These are phyloP conservation scores for Didymellaceae sp. DNA, from an alignment of 2,329 filamentous ascomycete genomes.

Conservation along the genomic window DNA sequence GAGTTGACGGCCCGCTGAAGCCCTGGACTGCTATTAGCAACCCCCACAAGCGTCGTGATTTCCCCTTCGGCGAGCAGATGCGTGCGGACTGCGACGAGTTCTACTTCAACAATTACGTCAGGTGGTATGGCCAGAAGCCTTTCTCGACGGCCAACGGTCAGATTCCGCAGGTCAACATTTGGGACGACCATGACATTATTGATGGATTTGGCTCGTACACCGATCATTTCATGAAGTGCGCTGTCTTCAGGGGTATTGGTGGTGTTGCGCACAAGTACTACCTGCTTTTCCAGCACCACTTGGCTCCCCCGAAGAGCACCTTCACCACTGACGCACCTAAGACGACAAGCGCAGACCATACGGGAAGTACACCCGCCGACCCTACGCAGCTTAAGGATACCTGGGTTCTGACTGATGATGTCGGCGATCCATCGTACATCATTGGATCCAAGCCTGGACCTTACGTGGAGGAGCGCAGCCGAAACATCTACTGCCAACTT, in stretches of 20 bases:
- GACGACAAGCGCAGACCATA: slow-evolving; percentile 56
- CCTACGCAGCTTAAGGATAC: slow-evolving; percentile 75
- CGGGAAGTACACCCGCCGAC: slow-evolving; percentile 65
- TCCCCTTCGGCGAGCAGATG: slow-evolving; percentile 70
- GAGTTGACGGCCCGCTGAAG: slow-evolving; percentile 80
- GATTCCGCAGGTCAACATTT: slow-evolving; percentile 70
- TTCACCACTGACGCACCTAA: slow-evolving; percentile 77
- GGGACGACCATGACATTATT: slow-evolving; percentile 72
- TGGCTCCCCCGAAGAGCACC: slow-evolving; percentile 82
- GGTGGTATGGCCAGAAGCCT: slow-evolving; percentile 73
- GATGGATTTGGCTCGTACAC: slow-evolving; percentile 72
- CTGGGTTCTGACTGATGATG: slow-evolving; percentile 68
- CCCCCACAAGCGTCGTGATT: slow-evolving; percentile 65
- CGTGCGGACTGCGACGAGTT: slow-evolving; percentile 65
- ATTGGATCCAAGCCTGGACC: slow-evolving; percentile 74
- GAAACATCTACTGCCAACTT: slow-evolving; percentile 68
- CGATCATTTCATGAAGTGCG: slow-evolving; percentile 70
- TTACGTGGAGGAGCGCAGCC: slow-evolving; percentile 67
- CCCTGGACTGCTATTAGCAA: slow-evolving; percentile 67
- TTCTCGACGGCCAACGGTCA: slow-evolving; percentile 67
- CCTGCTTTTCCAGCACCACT: slow-evolving; percentile 74
- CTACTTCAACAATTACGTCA: slow-evolving; percentile 67
- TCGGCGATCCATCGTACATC: slow-evolving; percentile 76
- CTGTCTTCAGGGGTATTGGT: slow-evolving; percentile 70
- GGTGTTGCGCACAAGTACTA: slow-evolving; percentile 67